phyloP scores from a whole-genome alignment of 192 early-diverging fungal genomes.

The Dissophora ornata region DNA sequence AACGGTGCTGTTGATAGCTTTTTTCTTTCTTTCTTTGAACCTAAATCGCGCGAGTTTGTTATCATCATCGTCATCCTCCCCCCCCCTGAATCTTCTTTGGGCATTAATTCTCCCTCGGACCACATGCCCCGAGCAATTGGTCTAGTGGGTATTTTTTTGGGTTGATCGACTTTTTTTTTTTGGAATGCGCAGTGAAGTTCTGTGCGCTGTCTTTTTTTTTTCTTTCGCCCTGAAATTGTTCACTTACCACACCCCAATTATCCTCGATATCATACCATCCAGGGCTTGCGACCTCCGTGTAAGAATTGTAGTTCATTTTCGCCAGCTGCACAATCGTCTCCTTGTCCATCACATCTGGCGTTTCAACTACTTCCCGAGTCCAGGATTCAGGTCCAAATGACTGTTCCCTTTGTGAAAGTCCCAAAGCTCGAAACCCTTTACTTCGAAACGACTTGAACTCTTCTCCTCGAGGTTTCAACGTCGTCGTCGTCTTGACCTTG shows the following conservation, averaged over 20 bases:
- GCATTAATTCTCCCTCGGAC: too few species aligned
- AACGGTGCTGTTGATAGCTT: too few species aligned
- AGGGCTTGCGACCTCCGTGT: conserved; percentile 69
- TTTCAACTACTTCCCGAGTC: conserved; percentile 18
- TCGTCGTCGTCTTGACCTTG: conserved; percentile 45
- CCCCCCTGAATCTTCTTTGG: too few species aligned
- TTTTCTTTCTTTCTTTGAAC: too few species aligned
- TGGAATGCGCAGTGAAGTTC: too few species aligned
- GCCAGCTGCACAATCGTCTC: conserved; percentile 80
- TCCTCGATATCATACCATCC: conserved; percentile 79
- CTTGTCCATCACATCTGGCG: conserved; percentile 82
- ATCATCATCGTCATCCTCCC: too few species aligned
- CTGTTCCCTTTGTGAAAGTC: conserved; percentile 18
- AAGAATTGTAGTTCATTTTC: conserved; percentile 88
- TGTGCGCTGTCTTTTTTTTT: too few species aligned
- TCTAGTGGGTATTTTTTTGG: conserved; percentile 82
- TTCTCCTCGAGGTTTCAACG: conserved; percentile 9
- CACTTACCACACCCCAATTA: conserved; percentile 69
- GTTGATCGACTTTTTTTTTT: too few species aligned
- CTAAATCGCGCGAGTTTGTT: too few species aligned
- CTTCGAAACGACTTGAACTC: conserved; percentile 24
- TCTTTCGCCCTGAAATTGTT: too few species aligned
- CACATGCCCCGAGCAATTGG: conserved; percentile 65
- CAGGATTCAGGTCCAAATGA: conserved; percentile 40
- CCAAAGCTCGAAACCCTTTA: conserved; percentile 74